Base-by-base conservation (phyloP, 805 yeast species). In the Candida patagonica region DNA sequence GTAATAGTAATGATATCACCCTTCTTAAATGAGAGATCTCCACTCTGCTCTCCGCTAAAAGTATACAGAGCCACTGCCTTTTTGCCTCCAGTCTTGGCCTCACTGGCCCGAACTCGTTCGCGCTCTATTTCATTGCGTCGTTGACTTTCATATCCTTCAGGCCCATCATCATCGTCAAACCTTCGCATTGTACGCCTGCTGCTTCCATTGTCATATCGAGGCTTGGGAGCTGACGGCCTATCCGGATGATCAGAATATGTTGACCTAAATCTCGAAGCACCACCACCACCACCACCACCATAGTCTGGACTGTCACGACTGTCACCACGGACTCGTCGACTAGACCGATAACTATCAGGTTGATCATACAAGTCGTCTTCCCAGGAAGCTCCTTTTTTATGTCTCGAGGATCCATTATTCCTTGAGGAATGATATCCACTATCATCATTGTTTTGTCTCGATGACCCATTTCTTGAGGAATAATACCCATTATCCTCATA, bases 1-100 rank as follows among this genome's bases (percentile, higher is more conserved):
- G 84, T 65, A 49, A 92, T 82, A 31, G 85, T 80, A 50, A 92
- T 84, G 12, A 84, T 81, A 60, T 92, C 98, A 41, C 98, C 98
- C 67, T 92, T 92, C 50, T 76, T 79, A 70, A 92, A 92, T 4
- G 94, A 74, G 54, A 92, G 69, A 60, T 92, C 98, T 5, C 96
- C 96, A n/a, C 71, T 57, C 63, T 89, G 94, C 60, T 88, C 95
- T 21, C 96, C 97, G 38, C 78, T 81, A 60, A 92, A 89, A 2
- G 87, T 71, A 62, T 73, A 89, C 48, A 87, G 67, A 0, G 98
- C 98, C 44, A 86, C 80, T 1, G 96, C 98, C 59, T 86, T 88
- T 25, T 22, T 29, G 35, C 42, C 35, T 37, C 41, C 26, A 22
- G 33, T 13, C 41, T 22, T n/a, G 42, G 38, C 42, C 33, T 24